These are phyloP conservation scores for Pinus albicaulis DNA, from an alignment of 75 land plant genomes.

Conservation along the genomic window DNA sequence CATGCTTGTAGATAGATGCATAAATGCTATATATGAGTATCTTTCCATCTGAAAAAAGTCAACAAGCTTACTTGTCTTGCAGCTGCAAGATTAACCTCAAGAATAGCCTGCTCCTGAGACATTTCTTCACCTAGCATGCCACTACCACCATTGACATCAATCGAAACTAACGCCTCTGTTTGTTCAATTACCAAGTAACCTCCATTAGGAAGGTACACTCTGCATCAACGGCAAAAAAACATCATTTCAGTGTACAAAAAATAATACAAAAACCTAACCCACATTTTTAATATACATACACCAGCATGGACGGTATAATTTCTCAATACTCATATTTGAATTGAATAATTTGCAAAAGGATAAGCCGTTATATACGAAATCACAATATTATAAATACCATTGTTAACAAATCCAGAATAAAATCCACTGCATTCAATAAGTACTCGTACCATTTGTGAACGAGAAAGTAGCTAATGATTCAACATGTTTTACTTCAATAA, in stretches of 20 bases:
- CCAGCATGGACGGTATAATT: not conserved
- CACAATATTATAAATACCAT: not conserved
- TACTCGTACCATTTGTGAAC: not conserved
- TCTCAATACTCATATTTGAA: not conserved
- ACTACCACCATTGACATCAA: constrained; percentile 97
- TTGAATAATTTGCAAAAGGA: not conserved
- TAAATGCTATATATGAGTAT: not conserved
- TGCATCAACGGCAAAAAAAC: constrained; percentile 14
- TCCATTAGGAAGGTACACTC: constrained; percentile 86
- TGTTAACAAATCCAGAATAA: not conserved
- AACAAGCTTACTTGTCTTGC: constrained; percentile 70
- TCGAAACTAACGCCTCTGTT: constrained; percentile 97
- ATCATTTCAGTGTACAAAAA: not conserved
- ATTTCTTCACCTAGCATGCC: constrained; percentile 74
- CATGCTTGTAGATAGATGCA: not conserved
- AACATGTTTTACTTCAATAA: not conserved
- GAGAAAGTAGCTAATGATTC: not conserved
- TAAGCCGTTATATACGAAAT: not conserved
- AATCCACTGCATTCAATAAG: not conserved
- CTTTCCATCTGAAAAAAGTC: not conserved
- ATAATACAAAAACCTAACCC: not conserved
- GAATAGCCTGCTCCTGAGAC: constrained; percentile 67
- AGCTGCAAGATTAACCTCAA: constrained; percentile 97
- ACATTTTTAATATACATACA: not conserved
- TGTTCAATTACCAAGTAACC: constrained; percentile 94